Conservation (phyloP, 2,329 filamentous ascomycete species). For the Colletotrichum tropicicola region DNA sequence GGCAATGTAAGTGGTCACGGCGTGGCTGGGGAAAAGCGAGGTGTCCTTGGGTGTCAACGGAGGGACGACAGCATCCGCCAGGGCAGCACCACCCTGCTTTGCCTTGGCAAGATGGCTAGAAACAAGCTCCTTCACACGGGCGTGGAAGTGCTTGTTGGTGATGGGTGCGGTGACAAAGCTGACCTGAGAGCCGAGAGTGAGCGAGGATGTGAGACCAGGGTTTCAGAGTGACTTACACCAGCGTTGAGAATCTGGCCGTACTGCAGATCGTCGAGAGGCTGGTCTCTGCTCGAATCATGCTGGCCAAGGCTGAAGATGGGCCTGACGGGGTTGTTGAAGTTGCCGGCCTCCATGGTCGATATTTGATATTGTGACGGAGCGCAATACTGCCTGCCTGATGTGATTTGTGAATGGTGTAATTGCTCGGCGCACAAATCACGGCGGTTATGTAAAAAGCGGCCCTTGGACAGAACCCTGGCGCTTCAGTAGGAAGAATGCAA, state of each 20-base stretch:
- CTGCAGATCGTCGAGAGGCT: constrained; percentile 70
- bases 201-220: not conserved
- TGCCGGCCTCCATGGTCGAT: constrained; percentile 28
- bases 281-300: constrained; percentile 71
- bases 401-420: constrained; percentile 20
- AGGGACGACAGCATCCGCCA: constrained; percentile 66
- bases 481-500: not conserved
- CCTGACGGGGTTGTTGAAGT: constrained; percentile 32
- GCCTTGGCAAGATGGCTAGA: constrained; percentile 61
- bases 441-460: constrained; percentile 8
- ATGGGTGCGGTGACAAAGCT: constrained; percentile 82
- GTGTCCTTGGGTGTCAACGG: constrained; percentile 85
- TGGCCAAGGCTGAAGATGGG: constrained; percentile 75
- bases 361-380: not conserved
- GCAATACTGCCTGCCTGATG: constrained; percentile 1
- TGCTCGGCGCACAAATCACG: constrained; percentile 25
- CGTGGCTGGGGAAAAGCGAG: constrained; percentile 72
- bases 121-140: constrained; percentile 71
- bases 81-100: constrained; percentile 48
- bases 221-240: constrained; percentile 63
- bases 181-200: constrained; percentile 62
- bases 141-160: constrained; percentile 77
- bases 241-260: constrained; percentile 74
- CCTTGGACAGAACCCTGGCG: not conserved
- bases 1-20: constrained; percentile 78